Percentiles rank a stretch among this genome's conserved stretches.
These are phyloP conservation scores for Mycena latifolia DNA, from an alignment of 768 basidiomycete species.

Conservation along the genomic window DNA sequence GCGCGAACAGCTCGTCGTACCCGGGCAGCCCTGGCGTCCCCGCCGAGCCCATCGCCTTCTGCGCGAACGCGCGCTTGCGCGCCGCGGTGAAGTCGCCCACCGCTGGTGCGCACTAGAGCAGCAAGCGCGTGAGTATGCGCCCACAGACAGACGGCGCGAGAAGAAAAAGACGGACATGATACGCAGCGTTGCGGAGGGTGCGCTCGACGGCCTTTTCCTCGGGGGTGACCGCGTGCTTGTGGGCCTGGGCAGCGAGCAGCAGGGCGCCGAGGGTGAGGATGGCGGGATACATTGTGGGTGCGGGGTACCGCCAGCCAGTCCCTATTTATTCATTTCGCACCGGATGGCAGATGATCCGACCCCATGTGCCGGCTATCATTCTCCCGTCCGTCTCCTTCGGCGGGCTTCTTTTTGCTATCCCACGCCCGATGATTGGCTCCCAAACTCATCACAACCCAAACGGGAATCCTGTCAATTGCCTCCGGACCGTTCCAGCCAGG, in stretches of 20 bases:
- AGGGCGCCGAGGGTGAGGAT: conserved; percentile 40
- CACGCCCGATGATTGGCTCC: conserved; percentile 10
- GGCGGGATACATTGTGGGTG: conserved; percentile 24
- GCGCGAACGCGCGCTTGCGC: conserved; percentile 61
- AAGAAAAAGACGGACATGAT: conserved; percentile 52
- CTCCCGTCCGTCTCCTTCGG: conserved; percentile 27
- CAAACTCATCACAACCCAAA: not conserved
- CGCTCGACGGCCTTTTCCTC: conserved; percentile 63
- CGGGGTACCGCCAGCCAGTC: not conserved
- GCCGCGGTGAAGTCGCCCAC: conserved; percentile 64
- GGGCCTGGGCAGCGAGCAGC: conserved; percentile 46
- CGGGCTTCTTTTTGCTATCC: conserved; percentile 23
- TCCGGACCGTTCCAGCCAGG: too few relatives aligned
- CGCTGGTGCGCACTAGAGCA: conserved; percentile 62
- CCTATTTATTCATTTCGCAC: conserved; percentile 20
- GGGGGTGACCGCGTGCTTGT: conserved; percentile 57
- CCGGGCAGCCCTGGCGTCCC: conserved; percentile 52
- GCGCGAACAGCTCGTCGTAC: conserved; percentile 58
- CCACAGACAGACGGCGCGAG: not conserved
- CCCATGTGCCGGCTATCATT: not conserved
- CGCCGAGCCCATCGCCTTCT: conserved; percentile 51
- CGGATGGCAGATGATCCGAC: conserved; percentile 27
- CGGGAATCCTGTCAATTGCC: too few relatives aligned
- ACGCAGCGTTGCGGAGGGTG: conserved; percentile 63
- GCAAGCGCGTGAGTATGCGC: not conserved